A percentile compares a stretch with the other conserved stretches of the same genome.
Evolutionary conservation across 2,329 filamentous ascomycete genomes (phyloP).

Genomic region (Colletotrichum chlorophyti): DNA sequence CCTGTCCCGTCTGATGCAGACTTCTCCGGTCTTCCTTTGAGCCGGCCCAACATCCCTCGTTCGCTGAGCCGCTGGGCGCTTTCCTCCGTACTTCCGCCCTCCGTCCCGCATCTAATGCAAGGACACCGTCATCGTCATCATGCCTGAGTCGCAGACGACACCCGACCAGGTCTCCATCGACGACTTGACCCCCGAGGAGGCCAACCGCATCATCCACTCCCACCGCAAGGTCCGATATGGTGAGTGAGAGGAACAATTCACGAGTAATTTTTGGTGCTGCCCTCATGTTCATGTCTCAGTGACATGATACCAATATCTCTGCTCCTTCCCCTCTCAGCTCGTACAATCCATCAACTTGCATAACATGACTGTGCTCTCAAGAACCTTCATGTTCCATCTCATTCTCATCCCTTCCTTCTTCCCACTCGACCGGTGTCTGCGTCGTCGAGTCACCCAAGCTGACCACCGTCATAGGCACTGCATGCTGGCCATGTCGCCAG

Average conservation of each 20-base stretch:
- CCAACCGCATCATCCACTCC: slow-evolving; percentile 72
- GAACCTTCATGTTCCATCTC: neutral
- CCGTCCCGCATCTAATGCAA: slow-evolving; percentile 14
- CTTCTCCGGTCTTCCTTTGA: neutral
- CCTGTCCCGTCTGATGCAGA: neutral
- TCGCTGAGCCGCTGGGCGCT: neutral
- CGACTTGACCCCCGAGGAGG: slow-evolving; percentile 69
- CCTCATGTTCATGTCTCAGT: too few relatives aligned
- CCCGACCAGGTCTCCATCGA: slow-evolving; percentile 56
- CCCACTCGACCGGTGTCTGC: neutral
- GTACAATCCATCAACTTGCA: neutral
- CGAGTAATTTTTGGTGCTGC: neutral
- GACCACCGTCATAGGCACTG: slow-evolving; percentile 51
- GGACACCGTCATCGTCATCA: slow-evolving; percentile 32
- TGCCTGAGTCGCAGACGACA: slow-evolving; percentile 52
- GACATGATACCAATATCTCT: neutral
- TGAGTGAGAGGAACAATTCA: slow-evolving; percentile 44
- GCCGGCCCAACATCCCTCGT: slow-evolving; percentile 12
- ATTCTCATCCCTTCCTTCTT: neutral
- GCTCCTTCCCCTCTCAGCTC: neutral
- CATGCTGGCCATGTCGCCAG: slow-evolving; percentile 72
- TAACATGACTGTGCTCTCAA: neutral
- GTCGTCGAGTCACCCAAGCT: neutral
- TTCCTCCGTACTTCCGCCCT: neutral
- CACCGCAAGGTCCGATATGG: slow-evolving; percentile 74